Conservation (phyloP, 352 stramenopile genomes). For the Pythium angustatum region DNA sequence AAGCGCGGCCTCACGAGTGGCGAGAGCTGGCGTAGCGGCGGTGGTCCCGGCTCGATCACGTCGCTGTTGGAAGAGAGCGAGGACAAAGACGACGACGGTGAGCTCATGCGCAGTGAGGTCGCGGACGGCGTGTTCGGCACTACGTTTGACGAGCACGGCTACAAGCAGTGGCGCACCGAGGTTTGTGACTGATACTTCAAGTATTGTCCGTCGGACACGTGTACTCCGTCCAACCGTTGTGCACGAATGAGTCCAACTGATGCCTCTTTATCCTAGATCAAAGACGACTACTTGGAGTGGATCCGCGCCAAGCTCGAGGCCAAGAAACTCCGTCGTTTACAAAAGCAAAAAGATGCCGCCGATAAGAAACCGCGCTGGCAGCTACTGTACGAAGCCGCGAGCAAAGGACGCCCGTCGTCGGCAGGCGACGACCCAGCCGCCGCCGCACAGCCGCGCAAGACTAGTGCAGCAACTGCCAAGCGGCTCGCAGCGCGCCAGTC, state of each 20-base stretch:
- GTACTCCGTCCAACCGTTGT: too few species aligned
- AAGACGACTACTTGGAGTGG: slow-evolving; percentile 77
- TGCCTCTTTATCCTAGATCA: slow-evolving; percentile 33
- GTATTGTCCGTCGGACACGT: too few species aligned
- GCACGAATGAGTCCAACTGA: not conserved
- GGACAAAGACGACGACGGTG: slow-evolving; percentile 28
- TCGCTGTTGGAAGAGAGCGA: slow-evolving; percentile 24
- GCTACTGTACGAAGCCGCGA: slow-evolving; percentile 69
- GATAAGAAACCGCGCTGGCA: slow-evolving; percentile 70
- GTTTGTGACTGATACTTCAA: too few species aligned
- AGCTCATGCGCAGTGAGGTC: slow-evolving; percentile 6
- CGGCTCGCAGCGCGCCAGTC: slow-evolving; percentile 11
- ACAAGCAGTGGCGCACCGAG: slow-evolving; percentile 64
- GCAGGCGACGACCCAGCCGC: not conserved
- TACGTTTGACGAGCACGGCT: slow-evolving; percentile 62
- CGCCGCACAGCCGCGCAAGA: not conserved
- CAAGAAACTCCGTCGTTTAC: slow-evolving; percentile 44
- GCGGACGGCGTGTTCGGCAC: slow-evolving; percentile 34
- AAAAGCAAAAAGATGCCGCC: slow-evolving; percentile 50
- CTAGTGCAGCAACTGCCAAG: slow-evolving; percentile 1
- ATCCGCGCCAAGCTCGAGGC: slow-evolving; percentile 60
- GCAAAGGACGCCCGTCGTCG: slow-evolving; percentile 15
- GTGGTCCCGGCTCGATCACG: slow-evolving; percentile 19
- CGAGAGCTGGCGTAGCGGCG: slow-evolving; percentile 25
- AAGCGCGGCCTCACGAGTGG: slow-evolving; percentile 27